Conservation (phyloP, 345 rosid genomes). For the Salix arbutifolia region DNA sequence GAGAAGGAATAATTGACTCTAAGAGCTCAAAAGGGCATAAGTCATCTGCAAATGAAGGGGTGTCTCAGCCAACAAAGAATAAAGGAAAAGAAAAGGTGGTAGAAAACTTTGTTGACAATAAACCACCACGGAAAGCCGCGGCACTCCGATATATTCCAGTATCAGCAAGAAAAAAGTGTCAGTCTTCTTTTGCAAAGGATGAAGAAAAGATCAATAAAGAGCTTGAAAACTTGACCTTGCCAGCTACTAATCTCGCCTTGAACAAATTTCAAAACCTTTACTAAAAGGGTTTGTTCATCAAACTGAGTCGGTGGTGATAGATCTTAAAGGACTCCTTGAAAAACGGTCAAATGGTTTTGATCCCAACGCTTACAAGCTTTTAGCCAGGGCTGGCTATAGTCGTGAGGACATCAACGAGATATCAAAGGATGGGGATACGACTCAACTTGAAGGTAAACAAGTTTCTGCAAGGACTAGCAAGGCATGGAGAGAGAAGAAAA, state of each 20-base stretch:
- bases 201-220: background rate
- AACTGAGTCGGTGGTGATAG: background rate
- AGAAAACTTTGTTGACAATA: background rate
- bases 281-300: background rate
- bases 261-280: background rate
- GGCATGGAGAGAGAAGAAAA: background rate
- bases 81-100: background rate
- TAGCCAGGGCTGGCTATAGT: background rate
- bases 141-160: background rate
- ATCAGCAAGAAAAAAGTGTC: background rate
- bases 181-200: background rate
- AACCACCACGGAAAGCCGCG: background rate
- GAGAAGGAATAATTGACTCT: background rate
- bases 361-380: slow-evolving; percentile 1
- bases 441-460: background rate
- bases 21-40: background rate
- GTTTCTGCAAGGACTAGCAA: background rate
- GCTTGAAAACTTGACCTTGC: background rate
- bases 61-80: background rate
- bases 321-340: background rate
- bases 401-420: background rate
- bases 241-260: background rate
- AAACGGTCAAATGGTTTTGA: background rate
- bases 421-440: background rate
- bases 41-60: background rate